Base-by-base conservation (phyloP, 192 early-diverging fungal genomes). In the Haplosporangium gracile region DNA sequence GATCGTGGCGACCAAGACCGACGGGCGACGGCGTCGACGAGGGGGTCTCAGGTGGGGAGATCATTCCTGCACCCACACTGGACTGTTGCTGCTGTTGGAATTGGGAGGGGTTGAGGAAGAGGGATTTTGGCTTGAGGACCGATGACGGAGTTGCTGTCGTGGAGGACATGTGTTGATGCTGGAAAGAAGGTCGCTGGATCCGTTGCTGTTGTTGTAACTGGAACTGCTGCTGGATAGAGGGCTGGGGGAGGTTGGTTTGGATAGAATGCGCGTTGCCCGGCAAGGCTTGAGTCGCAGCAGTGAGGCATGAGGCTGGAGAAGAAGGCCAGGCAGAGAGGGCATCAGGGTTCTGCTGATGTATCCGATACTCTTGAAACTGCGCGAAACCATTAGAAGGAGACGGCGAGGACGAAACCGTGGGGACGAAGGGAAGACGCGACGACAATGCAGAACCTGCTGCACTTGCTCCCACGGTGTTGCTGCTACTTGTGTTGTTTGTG, bases 11-110 rank as follows among this genome's bases (percentile, higher is more conserved):
- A 2, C 43, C 42, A 24, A 60, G 26, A 34, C 68, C 29, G 16
- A 78, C 47, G 18, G 82, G 70, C 11, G 82, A 75, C 22, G 82
- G 71, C 1, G 82, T 83, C 18, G 82, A 79, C 11, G 82, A 74
- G 15, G 82, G 82, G 16, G 76, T 83, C 42, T 74, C 77, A 13
- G 82, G 82, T 57, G 82, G 82, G 26, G 82, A 83, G 76, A 83
- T 74, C 77, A 78, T 45, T 3, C 77, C 72, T 1, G 13, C 77
- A 24, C 38, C n/a, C 6, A 26, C 42, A 47, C 16, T 13, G 18
- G 32, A 34, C 16, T 51, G 29, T 8, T 39, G 40, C 32, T 76
- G 75, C 32, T 51, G 26, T n/a, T 69, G 65, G 13, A 10, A 29
- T 55, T 29, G 49, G 53, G 22, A 9, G 40, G 34, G 39, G 70